Percentiles rank a stretch among this genome's conserved stretches.
These are phyloP conservation scores for Phalaenopsis hybrid DNA, from an alignment of 116 monocot species.

Conservation along the genomic window DNA sequence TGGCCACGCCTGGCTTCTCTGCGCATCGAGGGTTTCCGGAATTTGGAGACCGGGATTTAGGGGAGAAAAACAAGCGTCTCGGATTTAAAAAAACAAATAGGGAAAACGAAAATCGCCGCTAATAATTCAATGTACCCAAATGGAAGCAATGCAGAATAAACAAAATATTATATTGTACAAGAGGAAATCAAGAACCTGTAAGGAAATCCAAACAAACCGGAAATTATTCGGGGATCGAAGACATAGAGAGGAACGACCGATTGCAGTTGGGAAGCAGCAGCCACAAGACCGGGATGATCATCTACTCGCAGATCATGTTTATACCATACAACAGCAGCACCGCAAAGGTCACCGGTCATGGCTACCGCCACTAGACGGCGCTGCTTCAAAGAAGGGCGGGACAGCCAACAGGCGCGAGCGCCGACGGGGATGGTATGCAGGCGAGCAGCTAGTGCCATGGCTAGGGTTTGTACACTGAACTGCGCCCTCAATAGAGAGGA, in stretches of 20 bases:
- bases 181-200: neutral
- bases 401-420: neutral
- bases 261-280: conserved; percentile 48
- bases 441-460: neutral
- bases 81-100: no score
- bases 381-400: neutral
- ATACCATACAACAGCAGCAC: conserved; percentile 78
- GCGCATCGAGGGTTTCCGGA: neutral
- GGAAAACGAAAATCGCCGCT: no score
- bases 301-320: conserved; percentile 82
- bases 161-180: neutral
- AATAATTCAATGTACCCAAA: neutral
- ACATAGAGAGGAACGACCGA: conserved; percentile 79
- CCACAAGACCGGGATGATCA: conserved; percentile 79
- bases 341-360: neutral
- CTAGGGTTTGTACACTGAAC: neutral
- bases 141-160: neutral
- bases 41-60: neutral
- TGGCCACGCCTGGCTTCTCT: no score
- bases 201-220: conserved; percentile 22
- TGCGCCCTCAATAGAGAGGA: neutral
- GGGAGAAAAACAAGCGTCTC: neutral
- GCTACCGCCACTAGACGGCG: neutral
- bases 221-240: conserved; percentile 77
- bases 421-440: neutral